Evolutionary conservation across 2,329 filamentous ascomycete genomes (phyloP), one percentile per base, ranked within the genome.

Genomic region (Hawksworthiomyces lignivorus): DNA sequence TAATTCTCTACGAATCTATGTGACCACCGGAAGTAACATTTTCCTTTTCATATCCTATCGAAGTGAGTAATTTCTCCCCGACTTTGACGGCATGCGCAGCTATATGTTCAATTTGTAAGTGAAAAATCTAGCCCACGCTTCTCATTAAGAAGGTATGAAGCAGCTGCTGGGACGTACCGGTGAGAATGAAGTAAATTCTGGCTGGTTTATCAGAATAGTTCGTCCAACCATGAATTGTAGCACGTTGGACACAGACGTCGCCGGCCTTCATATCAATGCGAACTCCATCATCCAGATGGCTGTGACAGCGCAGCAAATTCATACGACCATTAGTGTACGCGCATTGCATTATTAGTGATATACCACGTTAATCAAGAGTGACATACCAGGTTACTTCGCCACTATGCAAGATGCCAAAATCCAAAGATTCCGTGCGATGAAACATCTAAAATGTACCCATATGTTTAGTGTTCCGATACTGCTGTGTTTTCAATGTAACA

Each of bases 201-300:
- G 49, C 46, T n/a, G 49, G 45, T 29, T 50, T 38, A 15, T 50
- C 43, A 3, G 46, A 44, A 10, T 43, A 20, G 33, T 52, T 52
- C 9, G 46, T 43, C 50, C 50, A 52, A 14, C 45, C 50, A 32
- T 52, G 50, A 5, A 51, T 49, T 10, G 50, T 52, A 19, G 48
- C 50, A 28, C 50, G 49, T 43, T 52, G 50, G 6, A 52, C 48
- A 15, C 49, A 51, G 10, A 52, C 48, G 20, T 52, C 50, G 14
- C 50, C 50, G 1, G 47, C 38, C 22, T 47, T 47, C 27, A 52
- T 34, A 2, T 48, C 46, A 20, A 48, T 45, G 29, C 45, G 39
- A 8, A 48, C 50, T 7, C 45, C 50, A 24, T 52, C 48, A 11
- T 52, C 50, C 3, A 52, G 49, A 28, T 44, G 38, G 33, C 50